These are phyloP conservation scores for Ophiocordyceps robertsii DNA, from an alignment of 2,329 filamentous ascomycete species.

Conservation along the genomic window DNA sequence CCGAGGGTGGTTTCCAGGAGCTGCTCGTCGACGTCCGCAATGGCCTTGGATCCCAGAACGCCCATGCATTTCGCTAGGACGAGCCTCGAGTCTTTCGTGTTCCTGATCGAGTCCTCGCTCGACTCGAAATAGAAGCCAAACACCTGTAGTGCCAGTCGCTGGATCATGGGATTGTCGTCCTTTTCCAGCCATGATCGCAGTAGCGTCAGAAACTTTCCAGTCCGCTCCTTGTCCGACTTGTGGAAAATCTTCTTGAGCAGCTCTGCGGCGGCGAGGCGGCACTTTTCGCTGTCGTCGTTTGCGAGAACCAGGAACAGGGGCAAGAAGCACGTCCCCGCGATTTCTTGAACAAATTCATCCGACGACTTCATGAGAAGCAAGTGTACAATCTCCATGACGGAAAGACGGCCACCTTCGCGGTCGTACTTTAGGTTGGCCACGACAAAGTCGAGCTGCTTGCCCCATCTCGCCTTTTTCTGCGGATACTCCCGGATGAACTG, in stretches of 20 bases:
- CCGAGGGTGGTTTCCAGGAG: conserved; percentile 62
- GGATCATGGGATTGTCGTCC: conserved; percentile 55
- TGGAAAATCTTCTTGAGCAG: conserved; percentile 72
- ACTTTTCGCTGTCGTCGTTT: conserved; percentile 80
- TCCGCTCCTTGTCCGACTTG: conserved; percentile 59
- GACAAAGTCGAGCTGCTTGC: conserved; percentile 79
- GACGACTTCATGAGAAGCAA: conserved; percentile 76
- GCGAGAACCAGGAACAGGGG: conserved; percentile 74
- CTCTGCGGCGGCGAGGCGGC: conserved; percentile 66
- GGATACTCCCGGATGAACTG: conserved; percentile 93
- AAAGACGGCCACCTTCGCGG: conserved; percentile 75
- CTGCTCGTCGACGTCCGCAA: conserved; percentile 48
- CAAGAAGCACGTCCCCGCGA: conserved; percentile 70
- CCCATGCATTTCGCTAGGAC: conserved; percentile 41
- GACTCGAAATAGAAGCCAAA: conserved; percentile 76
- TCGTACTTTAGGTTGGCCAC: conserved; percentile 86
- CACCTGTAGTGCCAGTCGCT: conserved; percentile 62
- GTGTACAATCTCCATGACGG: conserved; percentile 85
- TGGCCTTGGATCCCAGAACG: conserved; percentile 40
- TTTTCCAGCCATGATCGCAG: conserved; percentile 67
- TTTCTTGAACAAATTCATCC: conserved; percentile 68
- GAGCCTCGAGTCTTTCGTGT: conserved; percentile 53
- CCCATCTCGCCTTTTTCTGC: conserved; percentile 78
- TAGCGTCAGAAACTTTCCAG: conserved; percentile 55
- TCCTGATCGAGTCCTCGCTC: conserved; percentile 41